Percentiles rank a stretch among this genome's conserved stretches.
These are phyloP conservation scores for Pelargonium australe DNA, from an alignment of 441 rosid species.

Conservation along the genomic window DNA sequence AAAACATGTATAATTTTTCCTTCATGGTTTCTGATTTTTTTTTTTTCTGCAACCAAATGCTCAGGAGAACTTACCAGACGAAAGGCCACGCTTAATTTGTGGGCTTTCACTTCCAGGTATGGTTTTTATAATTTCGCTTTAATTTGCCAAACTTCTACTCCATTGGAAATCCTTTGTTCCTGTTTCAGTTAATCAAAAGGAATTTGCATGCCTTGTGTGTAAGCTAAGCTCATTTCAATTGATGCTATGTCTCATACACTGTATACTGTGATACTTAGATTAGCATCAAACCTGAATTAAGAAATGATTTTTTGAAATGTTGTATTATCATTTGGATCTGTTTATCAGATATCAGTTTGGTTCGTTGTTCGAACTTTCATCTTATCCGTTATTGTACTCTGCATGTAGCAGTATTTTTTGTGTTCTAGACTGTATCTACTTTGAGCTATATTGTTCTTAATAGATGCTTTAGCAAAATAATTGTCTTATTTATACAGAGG, in stretches of 20 bases:
- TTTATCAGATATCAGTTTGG: neutral
- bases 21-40: conserved; percentile 7
- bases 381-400: too few species aligned
- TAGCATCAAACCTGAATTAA: neutral
- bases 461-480: neutral
- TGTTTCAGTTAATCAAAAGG: neutral
- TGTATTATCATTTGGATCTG: neutral
- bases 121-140: neutral
- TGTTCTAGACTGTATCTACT: neutral
- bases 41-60: conserved; percentile 9
- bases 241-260: neutral
- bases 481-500: conserved; percentile 37
- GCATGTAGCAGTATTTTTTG: neutral
- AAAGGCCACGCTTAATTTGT: conserved; percentile 48
- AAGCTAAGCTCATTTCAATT: neutral
- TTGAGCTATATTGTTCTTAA: neutral
- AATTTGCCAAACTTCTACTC: neutral
- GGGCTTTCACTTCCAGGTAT: conserved; percentile 76
- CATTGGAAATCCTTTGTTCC: too few species aligned
- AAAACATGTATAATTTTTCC: neutral
- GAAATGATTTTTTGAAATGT: neutral
- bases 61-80: conserved; percentile 54
- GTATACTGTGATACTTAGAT: neutral
- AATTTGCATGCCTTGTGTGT: neutral
- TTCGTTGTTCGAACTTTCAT: too few species aligned